A percentile compares a stretch with the other conserved stretches of the same genome.
These are phyloP conservation scores for Prosopis cineraria DNA, from an alignment of 306 rosid genomes.

Conservation along the genomic window DNA sequence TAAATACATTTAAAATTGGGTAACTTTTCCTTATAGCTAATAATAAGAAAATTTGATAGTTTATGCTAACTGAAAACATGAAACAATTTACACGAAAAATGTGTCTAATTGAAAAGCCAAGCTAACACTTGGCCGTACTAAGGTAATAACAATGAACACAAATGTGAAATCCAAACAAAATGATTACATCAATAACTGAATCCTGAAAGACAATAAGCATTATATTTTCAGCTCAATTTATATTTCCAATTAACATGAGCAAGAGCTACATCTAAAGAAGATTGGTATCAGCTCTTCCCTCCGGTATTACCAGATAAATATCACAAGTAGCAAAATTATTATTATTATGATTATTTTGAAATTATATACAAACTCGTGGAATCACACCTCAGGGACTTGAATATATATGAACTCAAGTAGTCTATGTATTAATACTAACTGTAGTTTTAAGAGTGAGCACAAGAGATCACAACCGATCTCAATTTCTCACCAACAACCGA, in stretches of 20 bases:
- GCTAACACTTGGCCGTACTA: too few species aligned
- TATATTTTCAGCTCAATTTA: not conserved
- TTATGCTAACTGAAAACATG: too few species aligned
- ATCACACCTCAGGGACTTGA: slow-evolving; percentile 24
- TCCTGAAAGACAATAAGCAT: not conserved
- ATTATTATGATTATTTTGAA: too few species aligned
- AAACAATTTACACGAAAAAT: too few species aligned
- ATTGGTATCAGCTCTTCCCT: not conserved
- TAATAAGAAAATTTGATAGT: too few species aligned
- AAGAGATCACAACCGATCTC: too few species aligned
- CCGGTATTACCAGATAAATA: slow-evolving; percentile 1
- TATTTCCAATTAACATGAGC: too few species aligned
- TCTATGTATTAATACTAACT: not conserved
- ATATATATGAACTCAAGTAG: not conserved
- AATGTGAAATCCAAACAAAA: not conserved
- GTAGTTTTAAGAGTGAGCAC: too few species aligned
- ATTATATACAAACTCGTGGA: slow-evolving; percentile 29
- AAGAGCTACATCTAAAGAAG: not conserved
- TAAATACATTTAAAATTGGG: too few species aligned
- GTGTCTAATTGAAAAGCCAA: too few species aligned
- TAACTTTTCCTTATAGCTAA: too few species aligned
- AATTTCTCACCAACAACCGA: too few species aligned
- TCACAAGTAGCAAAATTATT: not conserved
- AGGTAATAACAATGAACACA: not conserved
- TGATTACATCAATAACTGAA: not conserved